Base-by-base conservation (phyloP, 2,329 filamentous ascomycete genomes). In the Ophiocordyceps robertsii region DNA sequence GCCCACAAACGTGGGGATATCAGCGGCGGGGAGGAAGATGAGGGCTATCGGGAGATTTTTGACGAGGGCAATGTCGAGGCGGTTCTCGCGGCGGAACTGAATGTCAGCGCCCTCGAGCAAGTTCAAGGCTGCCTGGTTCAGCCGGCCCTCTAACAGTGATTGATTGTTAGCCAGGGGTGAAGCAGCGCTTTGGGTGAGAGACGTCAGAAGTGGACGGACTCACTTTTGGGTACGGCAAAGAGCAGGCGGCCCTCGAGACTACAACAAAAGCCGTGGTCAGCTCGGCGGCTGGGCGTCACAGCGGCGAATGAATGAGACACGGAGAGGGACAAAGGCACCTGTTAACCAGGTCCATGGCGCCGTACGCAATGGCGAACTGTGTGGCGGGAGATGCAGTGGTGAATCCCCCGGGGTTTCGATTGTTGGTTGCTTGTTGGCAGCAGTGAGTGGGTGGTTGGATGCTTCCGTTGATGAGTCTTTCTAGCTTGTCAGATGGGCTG, bases 201-300 rank as follows among this genome's bases (percentile, higher is more conserved):
- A 14, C n/a, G 24, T n/a, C 10, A 13, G 37, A 19, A 19, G 19
- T 3, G 3, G 19, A 19, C 19, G 9, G 4, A 78, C 84, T 70
- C 69, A 89, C 87, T 98, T 70, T 98, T 98, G 47, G 92, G 92
- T n/a, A 98, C 86, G 47, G 92, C 92, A 60, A 98, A 95, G 48
- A 96, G 77, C 44, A 96, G 75, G 51, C 92, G 84, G 58, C 90
- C 89, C 72, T 92, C 87, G 60, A 95, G 75, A 69, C 88, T 94
- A 27, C 24, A 27, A 27, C 24, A 27, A 9, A 2, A 6, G 9
- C 24, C 24, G 24, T 27, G 6, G 24, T 27, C 24, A 27, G 24
- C 24, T 29, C 16, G 32, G 19, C 19, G 27, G 42, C 29, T 19
- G 31, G 17, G 38, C 31, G n/a, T 12, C 13, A 3, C 21, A 42